These are phyloP conservation scores for Suhomyces atakaporum DNA, from an alignment of 1,139 yeast genomes.

Conservation along the genomic window DNA sequence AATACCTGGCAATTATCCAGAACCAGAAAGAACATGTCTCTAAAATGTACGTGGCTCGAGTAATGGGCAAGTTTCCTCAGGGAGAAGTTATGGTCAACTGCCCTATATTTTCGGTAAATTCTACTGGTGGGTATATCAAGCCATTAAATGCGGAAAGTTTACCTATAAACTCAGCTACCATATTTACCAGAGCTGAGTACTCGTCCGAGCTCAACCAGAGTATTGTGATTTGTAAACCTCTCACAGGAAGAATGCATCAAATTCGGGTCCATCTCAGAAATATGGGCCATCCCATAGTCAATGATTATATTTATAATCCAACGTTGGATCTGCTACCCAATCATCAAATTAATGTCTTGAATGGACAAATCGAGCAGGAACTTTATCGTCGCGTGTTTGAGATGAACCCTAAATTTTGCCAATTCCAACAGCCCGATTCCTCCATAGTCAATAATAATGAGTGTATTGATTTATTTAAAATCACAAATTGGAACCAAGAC, in stretches of 20 bases:
- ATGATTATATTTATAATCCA: slow-evolving; percentile 61
- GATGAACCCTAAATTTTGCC: slow-evolving; percentile 17
- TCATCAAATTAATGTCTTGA: slow-evolving; percentile 20
- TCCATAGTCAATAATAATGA: slow-evolving; percentile 12
- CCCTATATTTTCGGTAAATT: slow-evolving; percentile 40
- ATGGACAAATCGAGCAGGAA: slow-evolving; percentile 30
- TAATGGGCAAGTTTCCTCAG: slow-evolving; percentile 54
- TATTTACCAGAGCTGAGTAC: slow-evolving; percentile 31
- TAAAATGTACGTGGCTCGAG: slow-evolving; percentile 64
- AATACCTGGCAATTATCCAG: slow-evolving; percentile 44
- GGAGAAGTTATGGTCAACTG: slow-evolving; percentile 26
- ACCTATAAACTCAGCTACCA: slow-evolving; percentile 36
- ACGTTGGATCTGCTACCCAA: slow-evolving; percentile 12
- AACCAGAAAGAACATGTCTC: slow-evolving; percentile 36
- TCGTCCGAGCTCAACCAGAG: slow-evolving; percentile 42
- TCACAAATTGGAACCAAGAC: slow-evolving; percentile 20
- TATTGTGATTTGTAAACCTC: slow-evolving; percentile 63
- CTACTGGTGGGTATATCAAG: slow-evolving; percentile 39
- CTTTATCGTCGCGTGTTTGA: slow-evolving; percentile 28
- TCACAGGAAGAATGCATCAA: slow-evolving; percentile 79
- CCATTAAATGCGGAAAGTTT: slow-evolving; percentile 30
- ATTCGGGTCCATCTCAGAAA: slow-evolving; percentile 71
- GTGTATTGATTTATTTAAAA: slow-evolving; percentile 20
- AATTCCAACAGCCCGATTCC: slow-evolving; percentile 11
- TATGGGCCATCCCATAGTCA: slow-evolving; percentile 66